Evolutionary conservation across 2,329 filamentous ascomycete species (phyloP).

Genomic region (Mariannaea elegans): DNA sequence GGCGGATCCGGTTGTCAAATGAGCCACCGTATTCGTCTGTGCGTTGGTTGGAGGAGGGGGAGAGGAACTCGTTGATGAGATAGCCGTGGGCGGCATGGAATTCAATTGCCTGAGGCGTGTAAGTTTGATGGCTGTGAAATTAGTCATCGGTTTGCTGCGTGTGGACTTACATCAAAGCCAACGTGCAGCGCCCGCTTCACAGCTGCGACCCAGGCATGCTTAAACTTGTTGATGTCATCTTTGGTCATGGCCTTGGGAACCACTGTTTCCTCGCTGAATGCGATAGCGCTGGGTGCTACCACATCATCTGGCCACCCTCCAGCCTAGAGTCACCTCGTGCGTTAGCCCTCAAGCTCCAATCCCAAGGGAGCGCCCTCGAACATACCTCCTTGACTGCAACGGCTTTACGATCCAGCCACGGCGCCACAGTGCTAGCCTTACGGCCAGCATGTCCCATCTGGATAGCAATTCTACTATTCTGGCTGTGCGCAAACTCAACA

Average conservation of each 20-base stretch:
- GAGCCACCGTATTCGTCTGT: conserved; percentile 58
- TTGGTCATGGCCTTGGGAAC: conserved; percentile 34
- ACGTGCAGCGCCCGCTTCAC: conserved; percentile 32
- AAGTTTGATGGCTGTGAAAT: neutral
- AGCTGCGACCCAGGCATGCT: conserved; percentile 30
- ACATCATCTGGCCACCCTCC: conserved; percentile 39
- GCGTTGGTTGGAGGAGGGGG: conserved; percentile 53
- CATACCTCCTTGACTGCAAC: conserved; percentile 35
- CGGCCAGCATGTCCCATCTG: conserved; percentile 76
- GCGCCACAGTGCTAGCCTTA: conserved; percentile 54
- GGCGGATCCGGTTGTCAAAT: conserved; percentile 54
- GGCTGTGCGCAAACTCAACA: conserved; percentile 69
- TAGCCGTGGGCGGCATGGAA: conserved; percentile 58
- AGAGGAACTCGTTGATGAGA: conserved; percentile 56
- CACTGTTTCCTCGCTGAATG: conserved; percentile 32
- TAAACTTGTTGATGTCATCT: conserved; percentile 36
- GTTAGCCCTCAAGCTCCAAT: too few relatives aligned
- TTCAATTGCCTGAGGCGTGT: conserved; percentile 31
- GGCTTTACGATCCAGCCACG: conserved; percentile 38
- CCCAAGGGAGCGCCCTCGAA: too few relatives aligned
- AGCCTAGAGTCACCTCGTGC: conserved; percentile 19
- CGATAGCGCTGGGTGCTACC: conserved; percentile 31
- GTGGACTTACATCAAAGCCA: conserved; percentile 32
- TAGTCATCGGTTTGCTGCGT: neutral
- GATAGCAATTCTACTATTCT: conserved; percentile 71